phyloP scores from a whole-genome alignment of 2,329 filamentous ascomycete genomes.

The Anthostomella pinea region DNA sequence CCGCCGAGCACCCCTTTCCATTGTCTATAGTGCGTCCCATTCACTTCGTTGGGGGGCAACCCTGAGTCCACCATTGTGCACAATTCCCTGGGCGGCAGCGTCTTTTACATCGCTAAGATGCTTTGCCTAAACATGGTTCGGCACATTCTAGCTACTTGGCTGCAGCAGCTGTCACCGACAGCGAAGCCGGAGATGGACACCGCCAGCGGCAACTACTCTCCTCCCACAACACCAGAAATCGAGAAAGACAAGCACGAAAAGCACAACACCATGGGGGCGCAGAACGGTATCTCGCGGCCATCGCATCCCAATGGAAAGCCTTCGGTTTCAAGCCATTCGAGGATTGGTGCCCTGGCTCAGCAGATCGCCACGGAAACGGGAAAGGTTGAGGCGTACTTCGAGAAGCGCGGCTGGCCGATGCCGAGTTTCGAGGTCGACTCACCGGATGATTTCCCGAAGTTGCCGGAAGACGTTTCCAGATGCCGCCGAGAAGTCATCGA shows the following conservation, averaged over 20 bases:
- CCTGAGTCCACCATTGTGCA: too few relatives aligned
- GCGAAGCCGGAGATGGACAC: constrained; percentile 8
- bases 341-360: constrained; percentile 44
- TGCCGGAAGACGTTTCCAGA: constrained; percentile 44
- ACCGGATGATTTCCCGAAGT: constrained; percentile 43
- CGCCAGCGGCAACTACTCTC: constrained; percentile 9
- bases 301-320: too few relatives aligned
- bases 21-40: too few relatives aligned
- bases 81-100: too few relatives aligned
- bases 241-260: constrained; percentile 10
- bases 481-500: constrained; percentile 46
- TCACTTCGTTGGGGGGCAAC: too few relatives aligned
- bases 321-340: constrained; percentile 33
- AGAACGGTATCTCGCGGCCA: background rate
- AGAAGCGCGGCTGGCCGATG: constrained; percentile 38
- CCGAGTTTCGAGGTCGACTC: constrained; percentile 46
- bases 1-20: too few relatives aligned
- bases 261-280: too few relatives aligned
- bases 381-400: constrained; percentile 48
- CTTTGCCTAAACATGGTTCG: constrained; percentile 15
- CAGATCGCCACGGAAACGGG: constrained; percentile 48
- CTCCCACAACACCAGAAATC: constrained; percentile 3
- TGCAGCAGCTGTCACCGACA: constrained; percentile 11
- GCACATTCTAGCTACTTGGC: constrained; percentile 16
- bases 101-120: too few relatives aligned